Percentiles rank a stretch among this genome's conserved stretches.
Evolutionary conservation across 139 green algal genomes (phyloP).

Genomic region (Ulvella scutata): DNA sequence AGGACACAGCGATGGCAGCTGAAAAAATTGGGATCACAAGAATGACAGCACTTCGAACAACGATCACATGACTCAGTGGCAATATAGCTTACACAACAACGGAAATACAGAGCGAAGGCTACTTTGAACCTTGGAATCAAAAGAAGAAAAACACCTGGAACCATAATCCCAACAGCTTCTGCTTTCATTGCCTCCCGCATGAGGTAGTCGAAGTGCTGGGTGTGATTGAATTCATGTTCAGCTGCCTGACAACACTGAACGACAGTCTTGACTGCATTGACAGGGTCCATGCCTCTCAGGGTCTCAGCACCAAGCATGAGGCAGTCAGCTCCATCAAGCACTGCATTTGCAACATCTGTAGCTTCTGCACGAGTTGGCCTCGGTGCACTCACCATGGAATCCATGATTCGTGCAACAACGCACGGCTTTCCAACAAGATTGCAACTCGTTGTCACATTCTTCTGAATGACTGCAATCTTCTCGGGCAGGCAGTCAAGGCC

Average conservation of each 20-base stretch:
- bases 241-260: constrained; percentile 37
- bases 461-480: constrained; percentile 69
- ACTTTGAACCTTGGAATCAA: no score
- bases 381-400: constrained; percentile 73
- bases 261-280: constrained; percentile 59
- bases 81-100: no score
- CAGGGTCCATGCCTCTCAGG: constrained; percentile 48
- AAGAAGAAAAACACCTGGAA: no score
- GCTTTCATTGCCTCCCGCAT: constrained; percentile 17
- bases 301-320: constrained; percentile 79
- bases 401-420: constrained; percentile 73
- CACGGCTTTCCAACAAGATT: constrained; percentile 77
- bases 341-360: constrained; percentile 64
- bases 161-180: not conserved
- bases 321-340: constrained; percentile 79
- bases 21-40: no score
- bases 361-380: constrained; percentile 78
- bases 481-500: constrained; percentile 71
- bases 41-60: no score
- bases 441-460: constrained; percentile 28
- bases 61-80: no score
- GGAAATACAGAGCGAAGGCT: no score
- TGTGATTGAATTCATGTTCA: constrained; percentile 44
- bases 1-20: no score
- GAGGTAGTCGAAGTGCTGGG: constrained; percentile 46